These are phyloP conservation scores for Veloboletus limbatus DNA, from an alignment of 1,284 basidiomycete species.

Conservation along the genomic window DNA sequence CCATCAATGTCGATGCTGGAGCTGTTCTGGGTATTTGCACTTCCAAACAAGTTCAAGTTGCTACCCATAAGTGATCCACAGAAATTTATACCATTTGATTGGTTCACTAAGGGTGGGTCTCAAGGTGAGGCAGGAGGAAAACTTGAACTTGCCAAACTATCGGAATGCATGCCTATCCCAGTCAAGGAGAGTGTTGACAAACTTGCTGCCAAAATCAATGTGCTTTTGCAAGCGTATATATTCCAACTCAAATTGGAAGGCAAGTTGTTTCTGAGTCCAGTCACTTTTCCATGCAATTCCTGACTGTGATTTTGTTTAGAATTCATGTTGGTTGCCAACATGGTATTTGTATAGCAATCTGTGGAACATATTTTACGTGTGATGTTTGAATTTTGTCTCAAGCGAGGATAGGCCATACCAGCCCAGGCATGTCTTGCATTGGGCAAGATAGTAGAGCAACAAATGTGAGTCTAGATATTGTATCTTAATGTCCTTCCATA, in stretches of 20 bases:
- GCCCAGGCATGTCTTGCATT: slow-evolving; percentile 89
- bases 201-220: slow-evolving; percentile 96
- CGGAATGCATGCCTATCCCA: slow-evolving; percentile 96
- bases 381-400: slow-evolving; percentile 97
- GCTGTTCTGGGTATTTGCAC: slow-evolving; percentile 93
- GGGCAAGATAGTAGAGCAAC: slow-evolving; percentile 95
- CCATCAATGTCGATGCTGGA: slow-evolving; percentile 88
- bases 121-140: slow-evolving; percentile 78
- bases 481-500: not conserved
- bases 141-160: slow-evolving; percentile 84
- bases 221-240: slow-evolving; percentile 93
- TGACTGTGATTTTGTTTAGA: slow-evolving; percentile 38
- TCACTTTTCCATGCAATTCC: not conserved
- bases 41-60: slow-evolving; percentile 97
- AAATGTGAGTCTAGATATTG: slow-evolving; percentile 56
- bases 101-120: not conserved
- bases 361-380: slow-evolving; percentile 94
- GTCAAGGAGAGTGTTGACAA: slow-evolving; percentile 98
- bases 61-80: slow-evolving; percentile 63
- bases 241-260: slow-evolving; percentile 93
- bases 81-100: not conserved
- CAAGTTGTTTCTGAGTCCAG: slow-evolving; percentile 15
- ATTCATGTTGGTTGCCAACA: slow-evolving; percentile 96
- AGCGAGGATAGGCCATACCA: slow-evolving; percentile 96
- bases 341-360: slow-evolving; percentile 95